Base-by-base conservation (phyloP, 768 basidiomycete genomes). In the Heimioporus sp. region DNA sequence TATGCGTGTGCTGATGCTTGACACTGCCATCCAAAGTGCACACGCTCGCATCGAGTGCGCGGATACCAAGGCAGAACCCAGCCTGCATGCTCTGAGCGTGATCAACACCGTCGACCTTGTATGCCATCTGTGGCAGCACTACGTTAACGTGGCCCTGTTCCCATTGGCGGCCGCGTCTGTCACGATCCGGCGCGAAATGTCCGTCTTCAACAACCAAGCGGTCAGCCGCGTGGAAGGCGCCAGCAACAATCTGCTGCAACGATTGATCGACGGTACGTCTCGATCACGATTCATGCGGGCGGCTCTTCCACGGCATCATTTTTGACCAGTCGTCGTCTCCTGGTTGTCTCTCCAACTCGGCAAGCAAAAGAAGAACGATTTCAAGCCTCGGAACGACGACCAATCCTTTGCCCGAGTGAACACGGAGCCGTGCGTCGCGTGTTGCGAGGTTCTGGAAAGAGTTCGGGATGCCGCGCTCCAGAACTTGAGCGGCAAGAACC, bases 101-200 rank as follows among this genome's bases (percentile, higher is more conserved):
- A 73, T 98, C 59, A 79, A 77, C 51, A 74, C 79, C 4, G 82
- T 89, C 32, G 94, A 96, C 70, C 80, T 96, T 41, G 87, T 96
- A 51, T 92, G 90, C 64, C 92, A 98, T 65, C 80, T 99, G 11
- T 98, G 95, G 96, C 97, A 98, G 64, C 90, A 90, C 66, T 99
- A 98, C 69, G 82, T 92, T 61, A 89, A 88, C 44, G 89, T 91
- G 17, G 97, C 94, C 0, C 70, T 99, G 7, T 76, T 97, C 13
- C 95, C 97, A 0, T 76, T 99, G 15, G 87, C 92, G 0, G 85
- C 82, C 51, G 85, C 86, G 11, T 90, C 90, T 0, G 90, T 95
- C 7, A 92, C 93, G 4, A 80, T 86, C 35, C 82, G 96, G 45
- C 81, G 95, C 19, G 96, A 98, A 68, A 95, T 98, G 91, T 81